phyloP scores from a whole-genome alignment of 164 flowering plant genomes.

The Chimonanthus salicifolius region DNA sequence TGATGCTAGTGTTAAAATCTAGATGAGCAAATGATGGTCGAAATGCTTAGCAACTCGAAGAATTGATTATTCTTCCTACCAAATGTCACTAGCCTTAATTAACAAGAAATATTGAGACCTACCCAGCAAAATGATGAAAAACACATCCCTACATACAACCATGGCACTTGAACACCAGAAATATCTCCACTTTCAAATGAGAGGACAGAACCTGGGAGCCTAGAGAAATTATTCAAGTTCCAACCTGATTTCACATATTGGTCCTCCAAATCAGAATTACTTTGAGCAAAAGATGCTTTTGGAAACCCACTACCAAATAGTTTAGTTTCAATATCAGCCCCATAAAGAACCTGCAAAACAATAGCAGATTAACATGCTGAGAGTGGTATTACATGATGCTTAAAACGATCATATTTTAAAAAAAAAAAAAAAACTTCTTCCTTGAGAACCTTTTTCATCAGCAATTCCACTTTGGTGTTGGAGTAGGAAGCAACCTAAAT shows the following conservation, averaged over 20 bases:
- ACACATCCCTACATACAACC: conserved; percentile 80
- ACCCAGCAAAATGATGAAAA: conserved; percentile 63
- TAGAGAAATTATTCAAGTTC: conserved; percentile 64
- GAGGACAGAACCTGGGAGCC: conserved; percentile 69
- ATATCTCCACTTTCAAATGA: conserved; percentile 48
- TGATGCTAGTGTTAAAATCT: background rate
- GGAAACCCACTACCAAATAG: conserved; percentile 67
- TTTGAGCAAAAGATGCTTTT: conserved; percentile 11
- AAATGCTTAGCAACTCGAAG: background rate
- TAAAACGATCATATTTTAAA: background rate
- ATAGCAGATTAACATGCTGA: background rate
- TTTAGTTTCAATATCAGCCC: conserved; percentile 40
- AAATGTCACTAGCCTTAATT: background rate
- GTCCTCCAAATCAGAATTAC: conserved; percentile 16
- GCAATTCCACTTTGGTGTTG: background rate
- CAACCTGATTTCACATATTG: conserved; percentile 46
- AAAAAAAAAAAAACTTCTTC: background rate
- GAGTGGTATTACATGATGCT: background rate
- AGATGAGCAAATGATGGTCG: background rate
- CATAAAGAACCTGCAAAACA: conserved; percentile 55
- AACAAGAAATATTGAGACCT: conserved; percentile 4
- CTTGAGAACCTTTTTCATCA: no score
- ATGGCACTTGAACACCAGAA: conserved; percentile 48
- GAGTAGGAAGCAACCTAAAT: background rate
- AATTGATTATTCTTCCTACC: background rate